Conservation (phyloP, 805 yeast genomes). For the Candida patagonica region DNA sequence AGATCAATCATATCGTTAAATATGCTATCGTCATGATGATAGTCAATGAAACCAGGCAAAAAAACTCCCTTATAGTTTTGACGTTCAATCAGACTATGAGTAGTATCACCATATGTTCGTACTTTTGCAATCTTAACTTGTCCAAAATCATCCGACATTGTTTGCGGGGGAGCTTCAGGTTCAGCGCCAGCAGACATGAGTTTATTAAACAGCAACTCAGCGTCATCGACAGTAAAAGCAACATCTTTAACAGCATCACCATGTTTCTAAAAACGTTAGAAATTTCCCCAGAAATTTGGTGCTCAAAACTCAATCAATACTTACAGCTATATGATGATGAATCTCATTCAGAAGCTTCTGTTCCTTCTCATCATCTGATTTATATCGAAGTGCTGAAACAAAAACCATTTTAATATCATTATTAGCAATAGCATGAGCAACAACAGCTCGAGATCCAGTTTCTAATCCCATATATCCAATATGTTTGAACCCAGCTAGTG, state of each 20-base stretch:
- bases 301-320: not conserved
- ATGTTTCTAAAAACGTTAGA: slow-evolving; percentile 31
- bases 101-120: slow-evolving; percentile 49
- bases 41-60: slow-evolving; percentile 40
- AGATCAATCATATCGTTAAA: slow-evolving; percentile 26
- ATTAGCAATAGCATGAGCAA: slow-evolving; percentile 53
- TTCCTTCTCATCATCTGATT: slow-evolving; percentile 22
- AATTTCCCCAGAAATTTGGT: too few species aligned
- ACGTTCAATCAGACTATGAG: slow-evolving; percentile 58
- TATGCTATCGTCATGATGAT: slow-evolving; percentile 13
- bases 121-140: slow-evolving; percentile 43
- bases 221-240: slow-evolving; percentile 51
- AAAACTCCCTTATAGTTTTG: slow-evolving; percentile 33
- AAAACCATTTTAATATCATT: slow-evolving; percentile 45
- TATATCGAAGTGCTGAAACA: slow-evolving; percentile 30
- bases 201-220: slow-evolving; percentile 33
- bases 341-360: slow-evolving; percentile 29
- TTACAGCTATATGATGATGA: slow-evolving; percentile 33
- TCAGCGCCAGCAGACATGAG: slow-evolving; percentile 50
- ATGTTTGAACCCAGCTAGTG: slow-evolving; percentile 52
- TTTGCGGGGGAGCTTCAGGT: slow-evolving; percentile 24
- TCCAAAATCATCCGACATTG: slow-evolving; percentile 40
- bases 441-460: slow-evolving; percentile 47
- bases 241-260: slow-evolving; percentile 81
- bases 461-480: slow-evolving; percentile 62